Evolutionary conservation across 805 yeast genomes (phyloP), one percentile per base, ranked within the genome.

Genomic region (Blastobotrys terrestris): DNA sequence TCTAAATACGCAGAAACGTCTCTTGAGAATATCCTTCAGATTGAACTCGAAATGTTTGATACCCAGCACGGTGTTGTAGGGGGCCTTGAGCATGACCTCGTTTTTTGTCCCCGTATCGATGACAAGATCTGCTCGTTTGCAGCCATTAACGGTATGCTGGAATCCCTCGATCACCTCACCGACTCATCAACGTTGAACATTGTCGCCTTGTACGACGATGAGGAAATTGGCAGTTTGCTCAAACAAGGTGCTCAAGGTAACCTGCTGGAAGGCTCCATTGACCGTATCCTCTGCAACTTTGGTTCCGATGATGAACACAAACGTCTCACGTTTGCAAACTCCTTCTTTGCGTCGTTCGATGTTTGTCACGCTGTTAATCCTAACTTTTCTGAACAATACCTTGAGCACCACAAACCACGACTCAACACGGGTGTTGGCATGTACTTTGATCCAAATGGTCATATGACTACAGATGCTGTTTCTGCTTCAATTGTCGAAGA

Each of bases 231-330:
- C 6, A 83, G 90, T 8, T 75, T 80, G 46, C 75, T 87, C 6
- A 77, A 90, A 68, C 88, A 83, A 61, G 95, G 96, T 59, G 89
- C 89, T 49, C 78, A 77, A 64, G 90, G 92, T 57, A 87, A 87
- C 7, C 72, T 87, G 48, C 67, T 85, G 49, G 88, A 85, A 63
- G 68, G 78, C 50, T 76, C 79, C 15, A 74, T 85, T 16, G 71
- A 74, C 22, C 77, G 91, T 6, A 58, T 64, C 20, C 56, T 62
- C 31, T 48, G 62, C 2, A 55, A 66, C 2, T 56, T 67, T 22
- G 52, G 51, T 7, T 41, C 52, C 6, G 54, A 53, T 31, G 44
- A 62, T 73, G 49, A 74, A 66, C 55, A 67, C 77, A 22, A 65
- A 78, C 48, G 55, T 11, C 59, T 56, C 44, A 51, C 64, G 15